phyloP scores from a whole-genome alignment of 306 rosid species.

The Potentilla sterilis region DNA sequence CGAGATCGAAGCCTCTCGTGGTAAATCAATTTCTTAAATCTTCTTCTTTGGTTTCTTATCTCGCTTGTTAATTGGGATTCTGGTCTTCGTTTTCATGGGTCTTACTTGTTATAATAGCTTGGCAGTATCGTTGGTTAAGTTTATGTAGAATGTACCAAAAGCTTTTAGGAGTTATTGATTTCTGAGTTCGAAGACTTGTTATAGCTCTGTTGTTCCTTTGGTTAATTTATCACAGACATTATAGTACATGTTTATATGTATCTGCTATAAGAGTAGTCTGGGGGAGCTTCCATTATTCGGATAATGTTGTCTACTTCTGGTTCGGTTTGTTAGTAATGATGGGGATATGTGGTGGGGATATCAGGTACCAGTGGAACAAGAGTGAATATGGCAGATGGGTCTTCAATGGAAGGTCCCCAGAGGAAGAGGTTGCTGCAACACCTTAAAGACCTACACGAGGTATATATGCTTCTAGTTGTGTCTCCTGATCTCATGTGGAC shows the following conservation, averaged over 20 bases:
- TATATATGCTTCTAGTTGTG: neutral
- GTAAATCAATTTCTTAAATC: neutral
- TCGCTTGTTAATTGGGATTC: neutral
- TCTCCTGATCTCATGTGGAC: neutral
- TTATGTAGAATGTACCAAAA: neutral
- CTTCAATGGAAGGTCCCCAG: neutral
- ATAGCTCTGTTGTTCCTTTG: neutral
- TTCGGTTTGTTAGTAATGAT: neutral
- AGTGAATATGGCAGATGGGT: neutral
- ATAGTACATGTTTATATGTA: too few relatives aligned
- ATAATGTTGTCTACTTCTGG: neutral
- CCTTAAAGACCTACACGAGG: conserved; percentile 5
- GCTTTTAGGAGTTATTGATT: too few relatives aligned
- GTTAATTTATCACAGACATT: neutral
- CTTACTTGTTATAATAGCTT: too few relatives aligned
- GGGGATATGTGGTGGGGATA: neutral
- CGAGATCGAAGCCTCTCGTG: neutral
- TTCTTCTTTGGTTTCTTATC: neutral
- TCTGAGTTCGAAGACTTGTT: neutral
- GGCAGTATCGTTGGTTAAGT: neutral
- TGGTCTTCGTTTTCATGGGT: neutral
- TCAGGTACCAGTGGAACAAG: neutral
- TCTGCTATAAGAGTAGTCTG: too few relatives aligned
- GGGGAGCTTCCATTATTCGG: neutral
- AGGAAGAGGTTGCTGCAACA: neutral